Evolutionary conservation across 208 protist species (phyloP).

Genomic region (Acanthamoeba lenticulata): DNA sequence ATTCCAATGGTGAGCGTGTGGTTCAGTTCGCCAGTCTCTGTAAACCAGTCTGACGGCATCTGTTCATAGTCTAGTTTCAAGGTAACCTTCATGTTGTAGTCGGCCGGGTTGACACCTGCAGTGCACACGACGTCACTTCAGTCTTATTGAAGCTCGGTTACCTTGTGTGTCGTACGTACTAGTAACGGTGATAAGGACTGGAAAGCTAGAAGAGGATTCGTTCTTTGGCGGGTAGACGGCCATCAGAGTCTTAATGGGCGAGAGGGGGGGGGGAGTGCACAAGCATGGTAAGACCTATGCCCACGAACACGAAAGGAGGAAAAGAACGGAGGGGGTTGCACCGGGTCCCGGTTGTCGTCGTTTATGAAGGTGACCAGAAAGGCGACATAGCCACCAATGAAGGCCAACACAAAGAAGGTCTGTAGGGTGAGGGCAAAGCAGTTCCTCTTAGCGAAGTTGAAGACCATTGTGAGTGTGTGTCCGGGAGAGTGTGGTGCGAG

Average conservation of each 20-base stretch:
- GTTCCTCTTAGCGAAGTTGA: not conserved
- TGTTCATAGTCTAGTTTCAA: not conserved
- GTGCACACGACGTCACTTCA: too few species aligned
- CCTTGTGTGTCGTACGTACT: too few species aligned
- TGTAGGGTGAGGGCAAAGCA: not conserved
- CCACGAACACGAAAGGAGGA: not conserved
- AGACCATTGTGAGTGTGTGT: not conserved
- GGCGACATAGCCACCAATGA: slow-evolving; percentile 55
- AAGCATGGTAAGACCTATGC: not conserved
- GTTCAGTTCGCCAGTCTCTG: not conserved
- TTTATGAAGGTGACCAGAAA: slow-evolving; percentile 43
- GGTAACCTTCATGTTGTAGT: slow-evolving; percentile 18
- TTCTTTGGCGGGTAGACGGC: too few species aligned
- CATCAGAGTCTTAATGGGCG: too few species aligned
- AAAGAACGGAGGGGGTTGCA: not conserved
- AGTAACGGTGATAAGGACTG: too few species aligned
- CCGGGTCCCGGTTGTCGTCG: not conserved
- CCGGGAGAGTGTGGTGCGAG: not conserved
- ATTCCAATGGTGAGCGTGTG: not conserved
- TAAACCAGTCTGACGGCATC: not conserved
- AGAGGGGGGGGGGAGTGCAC: not conserved
- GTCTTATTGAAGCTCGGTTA: too few species aligned
- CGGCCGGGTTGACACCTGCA: not conserved
- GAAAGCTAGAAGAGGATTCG: too few species aligned
- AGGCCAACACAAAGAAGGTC: not conserved